phyloP scores from a whole-genome alignment of 2,329 filamentous ascomycete genomes.

The Exserohilum rostratum region DNA sequence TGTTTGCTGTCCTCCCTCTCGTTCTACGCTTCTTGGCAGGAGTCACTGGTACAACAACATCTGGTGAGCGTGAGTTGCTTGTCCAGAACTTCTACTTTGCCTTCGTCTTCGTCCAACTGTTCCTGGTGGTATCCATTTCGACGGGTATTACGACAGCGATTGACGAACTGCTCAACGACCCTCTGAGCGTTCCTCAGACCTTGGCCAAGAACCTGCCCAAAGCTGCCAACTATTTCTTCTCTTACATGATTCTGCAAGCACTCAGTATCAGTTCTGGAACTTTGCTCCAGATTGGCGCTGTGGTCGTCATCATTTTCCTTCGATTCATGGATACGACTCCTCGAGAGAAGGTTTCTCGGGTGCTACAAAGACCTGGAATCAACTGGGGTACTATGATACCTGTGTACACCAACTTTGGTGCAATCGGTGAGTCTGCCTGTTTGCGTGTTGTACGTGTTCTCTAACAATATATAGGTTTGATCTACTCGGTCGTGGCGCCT shows the following conservation, averaged over 20 bases:
- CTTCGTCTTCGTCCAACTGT: constrained; percentile 94
- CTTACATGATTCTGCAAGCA: constrained; percentile 95
- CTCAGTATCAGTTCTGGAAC: constrained; percentile 89
- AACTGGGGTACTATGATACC: constrained; percentile 95
- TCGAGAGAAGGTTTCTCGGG: constrained; percentile 81
- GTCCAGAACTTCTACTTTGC: constrained; percentile 92
- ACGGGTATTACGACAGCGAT: constrained; percentile 73
- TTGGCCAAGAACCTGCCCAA: constrained; percentile 82
- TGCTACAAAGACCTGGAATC: constrained; percentile 77
- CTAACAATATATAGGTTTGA: constrained; percentile 57
- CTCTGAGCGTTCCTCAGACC: constrained; percentile 70
- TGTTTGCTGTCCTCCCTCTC: constrained; percentile 81
- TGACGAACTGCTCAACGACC: constrained; percentile 67
- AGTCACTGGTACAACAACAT: constrained; percentile 81
- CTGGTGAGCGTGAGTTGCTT: constrained; percentile 76
- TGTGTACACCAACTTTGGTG: constrained; percentile 94
- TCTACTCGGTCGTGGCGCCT: constrained; percentile 88
- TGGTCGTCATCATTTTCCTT: constrained; percentile 79
- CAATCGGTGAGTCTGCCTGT: constrained; percentile 66
- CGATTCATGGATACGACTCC: constrained; percentile 83
- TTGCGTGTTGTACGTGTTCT: neutral
- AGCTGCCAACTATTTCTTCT: constrained; percentile 96
- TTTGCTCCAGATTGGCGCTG: constrained; percentile 78
- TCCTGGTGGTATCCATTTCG: constrained; percentile 88
- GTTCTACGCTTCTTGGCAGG: constrained; percentile 75